Conservation (phyloP, 192 early-diverging fungal genomes). For the Paraglomus occultum region DNA sequence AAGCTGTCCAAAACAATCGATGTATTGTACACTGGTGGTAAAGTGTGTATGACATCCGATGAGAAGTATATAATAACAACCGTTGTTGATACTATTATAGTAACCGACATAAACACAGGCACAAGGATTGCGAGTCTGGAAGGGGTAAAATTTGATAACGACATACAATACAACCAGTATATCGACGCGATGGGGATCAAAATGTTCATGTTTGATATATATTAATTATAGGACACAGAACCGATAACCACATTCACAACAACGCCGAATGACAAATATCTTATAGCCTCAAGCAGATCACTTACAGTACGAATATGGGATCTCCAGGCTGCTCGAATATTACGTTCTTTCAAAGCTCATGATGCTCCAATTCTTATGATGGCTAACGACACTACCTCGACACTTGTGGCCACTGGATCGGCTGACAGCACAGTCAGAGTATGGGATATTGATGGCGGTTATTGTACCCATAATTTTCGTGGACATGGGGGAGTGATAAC, state of each 20-base stretch:
- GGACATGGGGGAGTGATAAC: slow-evolving; percentile 90
- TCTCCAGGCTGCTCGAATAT: slow-evolving; percentile 52
- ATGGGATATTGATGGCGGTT: slow-evolving; percentile 93
- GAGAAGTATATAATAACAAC: slow-evolving; percentile 72
- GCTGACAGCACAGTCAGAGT: slow-evolving; percentile 94
- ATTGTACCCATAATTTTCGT: slow-evolving; percentile 92
- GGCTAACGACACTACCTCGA: slow-evolving; percentile 87
- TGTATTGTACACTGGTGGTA: slow-evolving; percentile 90
- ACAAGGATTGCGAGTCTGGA: slow-evolving; percentile 60
- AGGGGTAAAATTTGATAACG: slow-evolving; percentile 45
- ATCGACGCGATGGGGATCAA: not conserved
- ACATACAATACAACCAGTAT: not conserved
- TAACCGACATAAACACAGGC: slow-evolving; percentile 69
- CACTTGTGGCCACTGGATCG: slow-evolving; percentile 93
- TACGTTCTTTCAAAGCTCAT: slow-evolving; percentile 81
- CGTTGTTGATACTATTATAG: slow-evolving; percentile 78
- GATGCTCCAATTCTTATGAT: slow-evolving; percentile 92
- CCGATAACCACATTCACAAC: slow-evolving; percentile 85
- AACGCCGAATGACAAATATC: slow-evolving; percentile 69
- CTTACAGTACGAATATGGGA: slow-evolving; percentile 80
- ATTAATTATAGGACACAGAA: slow-evolving; percentile 65
- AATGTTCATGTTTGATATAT: not conserved
- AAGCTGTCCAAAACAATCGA: slow-evolving; percentile 76
- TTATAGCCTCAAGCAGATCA: slow-evolving; percentile 82
- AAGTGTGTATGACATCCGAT: slow-evolving; percentile 66